These are phyloP conservation scores for Pichia sp. DNA, from an alignment of 1,139 yeast species.

Conservation along the genomic window DNA sequence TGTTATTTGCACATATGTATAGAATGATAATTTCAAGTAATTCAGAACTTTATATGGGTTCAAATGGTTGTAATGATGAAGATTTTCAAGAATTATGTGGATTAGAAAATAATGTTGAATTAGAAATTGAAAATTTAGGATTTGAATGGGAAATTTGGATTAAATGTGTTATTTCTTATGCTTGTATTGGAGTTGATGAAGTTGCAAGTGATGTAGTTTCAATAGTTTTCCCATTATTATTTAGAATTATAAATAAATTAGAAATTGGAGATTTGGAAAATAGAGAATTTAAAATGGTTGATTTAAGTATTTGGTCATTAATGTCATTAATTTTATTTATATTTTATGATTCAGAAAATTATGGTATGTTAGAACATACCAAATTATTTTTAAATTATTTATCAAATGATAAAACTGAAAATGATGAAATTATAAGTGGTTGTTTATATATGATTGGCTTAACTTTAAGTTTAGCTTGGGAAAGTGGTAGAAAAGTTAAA, in stretches of 20 bases:
- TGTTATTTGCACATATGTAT: constrained; percentile 46
- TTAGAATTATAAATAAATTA: constrained; percentile 18
- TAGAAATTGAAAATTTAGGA: constrained; percentile 33
- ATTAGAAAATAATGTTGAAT: constrained; percentile 22
- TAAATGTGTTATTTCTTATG: constrained; percentile 39
- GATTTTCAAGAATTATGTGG: constrained; percentile 28
- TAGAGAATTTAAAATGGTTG: constrained; percentile 8
- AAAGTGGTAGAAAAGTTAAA: constrained; percentile 22
- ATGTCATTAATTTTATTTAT: constrained; percentile 39
- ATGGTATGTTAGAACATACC: constrained; percentile 43
- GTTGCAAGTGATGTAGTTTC: constrained; percentile 41
- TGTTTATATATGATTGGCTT: constrained; percentile 45
- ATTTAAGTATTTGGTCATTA: constrained; percentile 35
- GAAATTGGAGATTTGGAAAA: constrained; percentile 28
- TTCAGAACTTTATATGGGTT: constrained; percentile 28
- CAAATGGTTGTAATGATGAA: constrained; percentile 11
- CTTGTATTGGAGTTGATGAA: constrained; percentile 46
- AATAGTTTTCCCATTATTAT: constrained; percentile 35
- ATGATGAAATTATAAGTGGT: constrained; percentile 34
- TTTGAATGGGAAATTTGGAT: constrained; percentile 34
- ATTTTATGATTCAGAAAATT: constrained; percentile 44
- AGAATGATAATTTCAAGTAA: constrained; percentile 37
- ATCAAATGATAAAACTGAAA: constrained; percentile 1
- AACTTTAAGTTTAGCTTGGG: constrained; percentile 39
- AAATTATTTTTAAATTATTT: constrained; percentile 30